These are phyloP conservation scores for Aspergillus fructus DNA, from an alignment of 2,329 filamentous ascomycete genomes.

Conservation along the genomic window DNA sequence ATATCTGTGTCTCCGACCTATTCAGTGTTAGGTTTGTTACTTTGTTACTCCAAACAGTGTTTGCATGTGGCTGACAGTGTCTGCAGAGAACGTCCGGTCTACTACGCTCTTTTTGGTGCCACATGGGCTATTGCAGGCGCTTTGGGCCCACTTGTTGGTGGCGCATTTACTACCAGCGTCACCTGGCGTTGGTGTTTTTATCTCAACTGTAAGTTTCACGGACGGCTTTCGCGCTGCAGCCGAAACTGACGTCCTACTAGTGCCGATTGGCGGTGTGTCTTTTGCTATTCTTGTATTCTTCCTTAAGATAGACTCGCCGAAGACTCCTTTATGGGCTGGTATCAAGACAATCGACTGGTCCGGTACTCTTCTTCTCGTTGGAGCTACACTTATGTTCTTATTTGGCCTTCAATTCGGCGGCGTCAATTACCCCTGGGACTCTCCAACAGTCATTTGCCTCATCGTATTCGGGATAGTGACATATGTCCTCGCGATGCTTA, in stretches of 20 bases:
- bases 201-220: conserved; percentile 50
- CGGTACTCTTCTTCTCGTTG: conserved; percentile 65
- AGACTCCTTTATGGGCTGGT: conserved; percentile 57
- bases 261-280: conserved; percentile 61
- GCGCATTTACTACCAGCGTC: conserved; percentile 59
- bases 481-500: conserved; percentile 65
- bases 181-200: conserved; percentile 63
- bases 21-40: conserved; percentile 56
- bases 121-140: conserved; percentile 63
- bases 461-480: conserved; percentile 69
- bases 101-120: conserved; percentile 62
- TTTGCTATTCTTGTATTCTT: conserved; percentile 60
- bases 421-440: conserved; percentile 71
- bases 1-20: conserved; percentile 63
- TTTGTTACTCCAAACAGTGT: not conserved
- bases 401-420: conserved; percentile 85
- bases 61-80: conserved; percentile 9
- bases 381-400: conserved; percentile 80
- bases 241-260: conserved; percentile 24
- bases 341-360: conserved; percentile 64
- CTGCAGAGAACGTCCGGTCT: conserved; percentile 54
- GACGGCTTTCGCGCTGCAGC: not conserved
- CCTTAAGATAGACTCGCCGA: conserved; percentile 61
- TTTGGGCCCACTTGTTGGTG: conserved; percentile 62
- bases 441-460: conserved; percentile 72